A percentile compares a stretch with the other conserved stretches of the same genome.
Evolutionary conservation across 305 asterid genomes (phyloP).

Genomic region (Solanum hybrid): DNA sequence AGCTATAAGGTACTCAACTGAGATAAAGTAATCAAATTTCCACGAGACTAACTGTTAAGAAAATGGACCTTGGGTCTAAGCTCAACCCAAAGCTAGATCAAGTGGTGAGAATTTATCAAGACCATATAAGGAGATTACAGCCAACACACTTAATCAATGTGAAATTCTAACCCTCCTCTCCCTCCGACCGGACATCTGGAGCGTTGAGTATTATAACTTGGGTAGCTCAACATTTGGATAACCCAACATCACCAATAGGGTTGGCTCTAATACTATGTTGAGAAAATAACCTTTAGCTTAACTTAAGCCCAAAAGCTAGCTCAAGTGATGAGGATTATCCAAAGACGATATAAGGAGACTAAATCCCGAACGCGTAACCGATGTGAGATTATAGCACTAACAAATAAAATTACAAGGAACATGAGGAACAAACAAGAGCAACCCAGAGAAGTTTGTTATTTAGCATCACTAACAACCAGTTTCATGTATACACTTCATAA

Average conservation of each 20-base stretch:
- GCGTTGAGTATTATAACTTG: background rate
- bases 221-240: background rate
- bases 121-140: background rate
- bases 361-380: background rate
- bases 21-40: background rate
- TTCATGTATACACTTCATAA: background rate
- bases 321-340: background rate
- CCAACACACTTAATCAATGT: background rate
- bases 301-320: background rate
- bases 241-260: background rate
- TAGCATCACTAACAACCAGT: background rate
- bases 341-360: background rate
- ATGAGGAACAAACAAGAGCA: background rate
- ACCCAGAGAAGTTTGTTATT: background rate
- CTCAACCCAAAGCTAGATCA: background rate
- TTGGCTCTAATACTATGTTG: background rate
- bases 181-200: background rate
- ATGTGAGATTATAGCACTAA: background rate
- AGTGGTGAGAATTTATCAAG: background rate
- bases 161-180: background rate
- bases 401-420: background rate
- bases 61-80: background rate
- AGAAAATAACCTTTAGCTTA: background rate
- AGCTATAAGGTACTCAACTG: background rate
- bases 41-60: background rate